Base-by-base conservation (phyloP, 2,329 filamentous ascomycete genomes). In the Diaporthe citriasiana region DNA sequence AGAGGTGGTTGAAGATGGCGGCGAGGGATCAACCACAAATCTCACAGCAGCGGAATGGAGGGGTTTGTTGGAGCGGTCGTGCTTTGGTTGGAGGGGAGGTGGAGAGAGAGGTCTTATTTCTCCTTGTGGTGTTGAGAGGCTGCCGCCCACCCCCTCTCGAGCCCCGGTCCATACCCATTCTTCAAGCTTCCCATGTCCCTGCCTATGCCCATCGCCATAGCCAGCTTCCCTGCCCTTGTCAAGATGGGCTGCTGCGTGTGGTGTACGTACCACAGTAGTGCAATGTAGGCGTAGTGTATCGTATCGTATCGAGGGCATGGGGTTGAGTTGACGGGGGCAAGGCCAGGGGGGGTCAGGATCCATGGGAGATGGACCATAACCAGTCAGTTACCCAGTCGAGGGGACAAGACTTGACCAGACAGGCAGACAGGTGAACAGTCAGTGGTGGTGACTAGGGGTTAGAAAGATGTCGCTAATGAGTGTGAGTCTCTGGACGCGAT, bases 51-150 rank as follows among this genome's bases (percentile, higher is more conserved):
- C 47, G 50, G 66, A 25, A 71, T 63, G 69, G 69, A 71, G 56
- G 56, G 69, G 65, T 70, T 60, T 63, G 60, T 53, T 50, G 60
- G 38, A 51, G 68, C 53, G 66, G 55, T 42, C 17, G 35, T 47
- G 35, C 27, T 50, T n/a, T 73, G 72, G 72, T 65, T 73, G 71
- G 65, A 73, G 56, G 72, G 63, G 66, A 70, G 57, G 72, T 73
- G 71, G 56, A 59, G 45, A 59, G 45, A 60, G 40, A 70, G 66
- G 45, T 73, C 72, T 73, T 73, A 73, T 73, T 73, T 60, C 72
- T 73, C 65, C 71, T 70, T 57, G 63, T 73, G 53, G 63, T 73
- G 25, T 35, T 57, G 53, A 45, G 53, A 45, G 40, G 55, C 42
- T 70, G 42, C 51, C 53, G 22, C 27, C 71, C n/a, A n/a, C 35